Conservation (phyloP, 2,329 filamentous ascomycete species). For the Microdochium bolleyi region DNA sequence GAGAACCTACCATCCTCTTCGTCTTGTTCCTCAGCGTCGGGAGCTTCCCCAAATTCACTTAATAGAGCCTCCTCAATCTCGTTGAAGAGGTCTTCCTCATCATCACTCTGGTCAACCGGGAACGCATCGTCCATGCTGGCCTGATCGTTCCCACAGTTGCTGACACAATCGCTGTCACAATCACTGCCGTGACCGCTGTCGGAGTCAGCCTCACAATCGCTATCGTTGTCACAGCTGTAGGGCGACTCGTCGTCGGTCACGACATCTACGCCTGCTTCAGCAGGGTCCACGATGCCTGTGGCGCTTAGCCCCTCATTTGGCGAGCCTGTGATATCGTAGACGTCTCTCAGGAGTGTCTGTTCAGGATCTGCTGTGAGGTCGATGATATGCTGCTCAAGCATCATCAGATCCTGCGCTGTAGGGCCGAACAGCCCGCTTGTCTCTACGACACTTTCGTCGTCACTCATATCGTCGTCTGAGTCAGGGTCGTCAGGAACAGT, state of each 20-base stretch:
- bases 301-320: neutral
- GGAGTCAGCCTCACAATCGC: too few species aligned
- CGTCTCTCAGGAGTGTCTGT: too few species aligned
- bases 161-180: neutral
- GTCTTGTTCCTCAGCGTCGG: neutral
- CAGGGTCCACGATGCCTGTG: neutral
- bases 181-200: too few species aligned
- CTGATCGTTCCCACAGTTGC: neutral
- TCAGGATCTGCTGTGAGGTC: too few species aligned
- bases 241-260: neutral
- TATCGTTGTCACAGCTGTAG: too few species aligned
- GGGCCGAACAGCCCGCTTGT: neutral
- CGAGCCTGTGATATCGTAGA: neutral
- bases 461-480: slow-evolving; percentile 14
- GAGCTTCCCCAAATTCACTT: neutral
- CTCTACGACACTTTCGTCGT: slow-evolving; percentile 9
- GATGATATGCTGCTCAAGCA: too few species aligned
- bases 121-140: too few species aligned
- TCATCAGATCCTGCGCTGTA: neutral
- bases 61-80: too few species aligned
- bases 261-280: neutral
- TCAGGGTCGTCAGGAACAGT: slow-evolving; percentile 33
- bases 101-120: slow-evolving; percentile 3
- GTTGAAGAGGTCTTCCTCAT: slow-evolving; percentile 14
- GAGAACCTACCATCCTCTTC: neutral